Evolutionary conservation across 768 basidiomycete genomes (phyloP).

Genomic region (Ramaria sp.): DNA sequence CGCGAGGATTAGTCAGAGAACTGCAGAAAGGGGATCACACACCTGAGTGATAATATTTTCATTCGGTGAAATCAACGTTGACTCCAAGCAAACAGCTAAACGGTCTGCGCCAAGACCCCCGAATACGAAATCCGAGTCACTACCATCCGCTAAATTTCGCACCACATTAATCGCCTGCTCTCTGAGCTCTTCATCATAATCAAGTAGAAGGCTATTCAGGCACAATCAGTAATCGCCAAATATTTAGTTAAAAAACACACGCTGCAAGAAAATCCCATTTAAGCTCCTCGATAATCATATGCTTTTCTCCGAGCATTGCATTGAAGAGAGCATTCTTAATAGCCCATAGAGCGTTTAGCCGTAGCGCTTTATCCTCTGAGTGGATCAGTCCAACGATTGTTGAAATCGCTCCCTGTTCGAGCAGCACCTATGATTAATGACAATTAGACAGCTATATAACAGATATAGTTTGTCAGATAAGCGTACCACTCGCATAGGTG

Average conservation of each 20-base stretch:
- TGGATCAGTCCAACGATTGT: slow-evolving; percentile 50
- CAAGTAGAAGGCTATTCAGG: slow-evolving; percentile 37
- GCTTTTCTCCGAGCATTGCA: slow-evolving; percentile 48
- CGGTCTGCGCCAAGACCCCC: slow-evolving; percentile 35
- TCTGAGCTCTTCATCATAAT: slow-evolving; percentile 42
- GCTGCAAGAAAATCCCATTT: slow-evolving; percentile 50
- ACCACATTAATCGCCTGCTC: slow-evolving; percentile 65
- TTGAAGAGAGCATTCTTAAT: slow-evolving; percentile 74
- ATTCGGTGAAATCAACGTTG: slow-evolving; percentile 37
- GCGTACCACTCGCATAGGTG: slow-evolving; percentile 63
- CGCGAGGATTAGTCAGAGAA: not conserved
- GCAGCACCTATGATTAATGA: slow-evolving; percentile 29
- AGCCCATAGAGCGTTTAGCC: slow-evolving; percentile 74
- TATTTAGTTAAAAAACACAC: slow-evolving; percentile 27
- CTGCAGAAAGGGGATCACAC: slow-evolving; percentile 1
- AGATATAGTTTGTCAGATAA: not conserved
- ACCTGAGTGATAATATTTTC: slow-evolving; percentile 49
- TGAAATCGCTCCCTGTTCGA: slow-evolving; percentile 57
- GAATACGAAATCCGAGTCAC: slow-evolving; percentile 53
- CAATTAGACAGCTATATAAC: not conserved
- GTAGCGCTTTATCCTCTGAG: slow-evolving; percentile 42
- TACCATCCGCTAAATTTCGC: slow-evolving; percentile 56
- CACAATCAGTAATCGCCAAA: not conserved
- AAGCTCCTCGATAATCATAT: slow-evolving; percentile 52
- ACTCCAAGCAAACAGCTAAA: slow-evolving; percentile 35